These are phyloP conservation scores for Pseudogymnoascus sp. DNA, from an alignment of 2,329 filamentous ascomycete species.

Conservation along the genomic window DNA sequence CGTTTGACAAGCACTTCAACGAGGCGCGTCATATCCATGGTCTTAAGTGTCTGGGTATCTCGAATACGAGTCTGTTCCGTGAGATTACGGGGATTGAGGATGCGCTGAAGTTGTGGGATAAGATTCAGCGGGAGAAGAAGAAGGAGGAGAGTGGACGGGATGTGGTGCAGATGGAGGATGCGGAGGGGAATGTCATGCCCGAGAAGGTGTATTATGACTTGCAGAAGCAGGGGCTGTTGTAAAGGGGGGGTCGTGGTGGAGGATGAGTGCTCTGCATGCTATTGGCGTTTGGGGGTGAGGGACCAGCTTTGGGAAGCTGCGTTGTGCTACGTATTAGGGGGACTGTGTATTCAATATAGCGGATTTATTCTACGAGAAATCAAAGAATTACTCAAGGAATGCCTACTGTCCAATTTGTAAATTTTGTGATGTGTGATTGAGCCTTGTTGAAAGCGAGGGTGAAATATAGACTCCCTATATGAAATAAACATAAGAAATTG, in stretches of 20 bases:
- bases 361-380: background rate
- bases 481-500: too few species aligned
- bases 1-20: slow-evolving; percentile 98
- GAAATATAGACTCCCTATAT: too few species aligned
- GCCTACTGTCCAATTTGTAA: background rate
- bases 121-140: slow-evolving; percentile 81
- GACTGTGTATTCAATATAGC: background rate
- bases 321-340: background rate
- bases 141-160: slow-evolving; percentile 61
- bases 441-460: too few species aligned
- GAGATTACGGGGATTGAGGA: slow-evolving; percentile 93
- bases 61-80: slow-evolving; percentile 80
- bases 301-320: background rate
- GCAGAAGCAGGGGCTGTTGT: slow-evolving; percentile 82
- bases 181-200: slow-evolving; percentile 96
- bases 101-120: slow-evolving; percentile 82
- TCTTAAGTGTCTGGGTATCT: slow-evolving; percentile 87
- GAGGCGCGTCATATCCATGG: slow-evolving; percentile 90
- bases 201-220: slow-evolving; percentile 96
- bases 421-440: background rate
- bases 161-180: slow-evolving; percentile 97
- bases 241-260: slow-evolving; percentile 9
- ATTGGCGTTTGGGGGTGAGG: background rate
- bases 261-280: background rate
- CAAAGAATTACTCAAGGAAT: background rate